Conservation (phyloP, 2,329 filamentous ascomycete species). For the Cladosporium colombiae region DNA sequence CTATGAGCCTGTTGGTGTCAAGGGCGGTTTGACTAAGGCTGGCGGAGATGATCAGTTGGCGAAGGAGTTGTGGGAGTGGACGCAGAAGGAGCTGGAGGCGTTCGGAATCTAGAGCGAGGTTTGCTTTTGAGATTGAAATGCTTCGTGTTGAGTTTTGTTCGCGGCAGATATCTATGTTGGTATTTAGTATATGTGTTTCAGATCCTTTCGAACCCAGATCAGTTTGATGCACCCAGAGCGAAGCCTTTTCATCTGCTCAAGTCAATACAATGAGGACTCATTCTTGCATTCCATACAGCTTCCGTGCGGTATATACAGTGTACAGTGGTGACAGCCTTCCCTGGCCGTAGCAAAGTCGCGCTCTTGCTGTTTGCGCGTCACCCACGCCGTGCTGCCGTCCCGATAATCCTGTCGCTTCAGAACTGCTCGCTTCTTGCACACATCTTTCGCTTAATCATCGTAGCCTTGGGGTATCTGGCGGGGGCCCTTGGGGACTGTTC, state of each 20-base stretch:
- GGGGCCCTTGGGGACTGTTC: slow-evolving; percentile 49
- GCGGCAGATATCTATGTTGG: background rate
- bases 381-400: background rate
- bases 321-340: slow-evolving; percentile 2
- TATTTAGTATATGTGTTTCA: background rate
- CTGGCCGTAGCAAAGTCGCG: background rate
- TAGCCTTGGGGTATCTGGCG: slow-evolving; percentile 48
- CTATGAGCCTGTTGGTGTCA: slow-evolving; percentile 41
- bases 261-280: background rate
- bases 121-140: background rate
- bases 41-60: slow-evolving; percentile 37
- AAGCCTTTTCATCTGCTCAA: background rate
- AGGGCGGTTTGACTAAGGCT: slow-evolving; percentile 29
- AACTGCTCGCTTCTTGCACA: background rate
- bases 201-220: background rate
- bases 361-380: slow-evolving; percentile 1
- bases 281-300: slow-evolving; percentile 7
- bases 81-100: slow-evolving; percentile 27
- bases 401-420: background rate
- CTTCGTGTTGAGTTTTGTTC: background rate
- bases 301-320: slow-evolving; percentile 3
- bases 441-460: slow-evolving; percentile 41
- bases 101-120: background rate
- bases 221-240: background rate
- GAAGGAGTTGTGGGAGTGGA: slow-evolving; percentile 40